Evolutionary conservation across 352 stramenopile species (phyloP).

Genomic region (Phytophthora hybrid): DNA sequence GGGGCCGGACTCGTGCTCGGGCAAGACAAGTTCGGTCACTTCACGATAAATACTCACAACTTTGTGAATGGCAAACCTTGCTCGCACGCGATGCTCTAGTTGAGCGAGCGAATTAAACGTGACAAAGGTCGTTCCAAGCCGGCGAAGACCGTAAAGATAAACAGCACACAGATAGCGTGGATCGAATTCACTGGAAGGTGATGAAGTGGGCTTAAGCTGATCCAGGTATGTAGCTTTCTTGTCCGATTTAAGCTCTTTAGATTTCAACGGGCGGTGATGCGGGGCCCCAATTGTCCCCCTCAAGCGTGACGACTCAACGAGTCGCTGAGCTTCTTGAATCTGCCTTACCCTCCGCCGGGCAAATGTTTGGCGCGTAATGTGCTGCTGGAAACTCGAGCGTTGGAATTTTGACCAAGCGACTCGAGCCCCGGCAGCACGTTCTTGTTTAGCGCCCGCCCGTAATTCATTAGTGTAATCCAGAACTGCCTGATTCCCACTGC

Average conservation of each 20-base stretch:
- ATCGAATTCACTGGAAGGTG: conserved; percentile 3
- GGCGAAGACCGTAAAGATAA: conserved; percentile 55
- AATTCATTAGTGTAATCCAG: background rate
- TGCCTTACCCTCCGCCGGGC: conserved; percentile 42
- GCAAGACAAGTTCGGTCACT: conserved; percentile 16
- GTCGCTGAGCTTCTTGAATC: conserved; percentile 28
- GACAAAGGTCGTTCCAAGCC: conserved; percentile 55
- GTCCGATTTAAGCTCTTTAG: conserved; percentile 1
- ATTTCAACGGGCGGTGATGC: conserved; percentile 2
- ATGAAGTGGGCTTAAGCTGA: conserved; percentile 34
- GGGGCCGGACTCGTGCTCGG: background rate
- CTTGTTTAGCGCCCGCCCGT: background rate
- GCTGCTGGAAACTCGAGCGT: conserved; percentile 59
- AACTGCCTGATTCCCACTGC: background rate
- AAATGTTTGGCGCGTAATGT: conserved; percentile 64
- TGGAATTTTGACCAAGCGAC: conserved; percentile 59
- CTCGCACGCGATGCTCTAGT: conserved; percentile 44
- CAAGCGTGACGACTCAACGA: conserved; percentile 39
- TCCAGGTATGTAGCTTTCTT: conserved; percentile 37
- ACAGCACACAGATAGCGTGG: conserved; percentile 56
- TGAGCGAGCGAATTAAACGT: conserved; percentile 57
- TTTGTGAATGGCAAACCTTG: conserved; percentile 34
- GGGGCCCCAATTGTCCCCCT: conserved; percentile 9
- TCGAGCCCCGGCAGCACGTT: background rate
- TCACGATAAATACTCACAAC: conserved; percentile 66